phyloP scores from a whole-genome alignment of 164 flowering plant species.

The Chimonanthus praecox region DNA sequence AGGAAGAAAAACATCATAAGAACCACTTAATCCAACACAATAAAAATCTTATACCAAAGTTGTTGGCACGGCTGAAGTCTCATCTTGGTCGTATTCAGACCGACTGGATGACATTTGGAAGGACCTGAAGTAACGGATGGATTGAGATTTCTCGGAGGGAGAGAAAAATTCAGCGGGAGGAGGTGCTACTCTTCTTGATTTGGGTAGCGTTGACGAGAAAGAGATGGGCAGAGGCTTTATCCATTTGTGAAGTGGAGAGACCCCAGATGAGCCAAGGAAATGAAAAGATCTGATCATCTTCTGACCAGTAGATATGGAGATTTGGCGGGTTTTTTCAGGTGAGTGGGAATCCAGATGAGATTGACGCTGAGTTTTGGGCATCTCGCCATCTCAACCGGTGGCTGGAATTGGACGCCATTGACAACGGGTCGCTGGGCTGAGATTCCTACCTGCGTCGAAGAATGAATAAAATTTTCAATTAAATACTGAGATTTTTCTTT shows the following conservation, averaged over 20 bases:
- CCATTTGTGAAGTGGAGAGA: constrained; percentile 11
- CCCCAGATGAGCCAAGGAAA: not conserved
- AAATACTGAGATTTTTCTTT: no score
- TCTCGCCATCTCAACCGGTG: not conserved
- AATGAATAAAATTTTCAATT: no score
- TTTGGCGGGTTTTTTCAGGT: not conserved
- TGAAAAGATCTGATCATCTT: constrained; percentile 13
- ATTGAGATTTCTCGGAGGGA: not conserved
- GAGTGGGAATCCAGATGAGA: not conserved
- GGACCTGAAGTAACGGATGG: constrained; percentile 16
- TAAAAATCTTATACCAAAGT: not conserved
- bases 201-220: not conserved
- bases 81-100: constrained; percentile 33
- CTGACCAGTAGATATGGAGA: not conserved
- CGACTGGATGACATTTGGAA: constrained; percentile 27
- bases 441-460: no score
- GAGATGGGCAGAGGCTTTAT: constrained; percentile 3
- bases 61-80: constrained; percentile 6
- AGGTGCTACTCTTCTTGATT: not conserved
- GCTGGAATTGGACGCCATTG: not conserved
- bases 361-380: not conserved
- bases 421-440: no score
- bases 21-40: not conserved
- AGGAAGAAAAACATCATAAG: not conserved
- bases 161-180: not conserved